Percentiles rank a stretch among this genome's conserved stretches.
phyloP scores from a whole-genome alignment of 2,329 filamentous ascomycete genomes.

The Fusarium brachygibbosum region DNA sequence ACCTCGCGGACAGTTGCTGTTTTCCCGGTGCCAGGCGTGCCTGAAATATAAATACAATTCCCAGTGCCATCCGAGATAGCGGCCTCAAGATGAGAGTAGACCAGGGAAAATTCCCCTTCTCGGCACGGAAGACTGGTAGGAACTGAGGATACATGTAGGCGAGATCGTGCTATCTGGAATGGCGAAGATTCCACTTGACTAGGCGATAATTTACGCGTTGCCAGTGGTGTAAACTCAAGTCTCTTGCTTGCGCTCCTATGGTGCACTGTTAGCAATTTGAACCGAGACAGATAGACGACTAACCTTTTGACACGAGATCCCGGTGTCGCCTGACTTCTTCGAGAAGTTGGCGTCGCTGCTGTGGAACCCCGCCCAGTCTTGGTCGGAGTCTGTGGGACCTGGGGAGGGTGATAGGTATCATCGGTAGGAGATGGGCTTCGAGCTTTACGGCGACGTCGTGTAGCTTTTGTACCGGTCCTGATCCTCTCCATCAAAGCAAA shows the following conservation, averaged over 20 bases:
- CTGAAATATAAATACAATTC: constrained; percentile 98
- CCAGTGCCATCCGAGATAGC: constrained; percentile 95
- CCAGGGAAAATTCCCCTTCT: constrained; percentile 89
- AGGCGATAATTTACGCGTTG: constrained; percentile 85
- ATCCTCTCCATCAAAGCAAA: constrained; percentile 75
- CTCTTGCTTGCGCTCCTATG: constrained; percentile 71
- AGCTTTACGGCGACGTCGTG: constrained; percentile 54
- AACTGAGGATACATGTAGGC: constrained; percentile 93
- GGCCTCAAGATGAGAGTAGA: constrained; percentile 93
- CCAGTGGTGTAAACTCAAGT: constrained; percentile 95
- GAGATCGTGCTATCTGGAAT: constrained; percentile 89
- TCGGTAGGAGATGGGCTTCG: constrained; percentile 53
- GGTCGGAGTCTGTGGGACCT: constrained; percentile 57
- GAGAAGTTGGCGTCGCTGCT: constrained; percentile 52
- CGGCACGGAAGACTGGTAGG: constrained; percentile 90
- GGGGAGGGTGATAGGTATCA: constrained; percentile 52
- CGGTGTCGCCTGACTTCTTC: constrained; percentile 49
- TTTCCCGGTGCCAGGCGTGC: constrained; percentile 97
- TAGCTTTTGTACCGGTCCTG: constrained; percentile 78
- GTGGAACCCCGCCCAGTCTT: constrained; percentile 50
- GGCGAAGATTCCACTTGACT: constrained; percentile 83
- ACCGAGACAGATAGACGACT: background rate
- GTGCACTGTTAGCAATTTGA: constrained; percentile 55
- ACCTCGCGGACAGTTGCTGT: constrained; percentile 98
- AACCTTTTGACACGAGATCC: constrained; percentile 54